These are phyloP conservation scores for Ziziphus jujuba DNA, from an alignment of 306 rosid species.

Conservation along the genomic window DNA sequence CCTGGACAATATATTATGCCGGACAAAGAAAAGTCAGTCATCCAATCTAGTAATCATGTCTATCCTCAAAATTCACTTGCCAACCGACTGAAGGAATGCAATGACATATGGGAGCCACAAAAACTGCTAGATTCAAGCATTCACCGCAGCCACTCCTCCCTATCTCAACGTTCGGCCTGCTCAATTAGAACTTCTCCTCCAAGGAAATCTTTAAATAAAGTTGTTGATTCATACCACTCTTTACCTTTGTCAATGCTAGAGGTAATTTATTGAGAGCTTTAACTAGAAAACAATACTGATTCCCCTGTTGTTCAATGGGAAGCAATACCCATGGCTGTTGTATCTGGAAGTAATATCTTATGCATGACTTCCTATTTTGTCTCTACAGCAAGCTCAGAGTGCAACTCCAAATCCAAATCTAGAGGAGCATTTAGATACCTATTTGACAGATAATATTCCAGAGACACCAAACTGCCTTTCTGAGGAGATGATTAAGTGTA, in stretches of 20 bases:
- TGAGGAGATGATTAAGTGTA: conserved; percentile 84
- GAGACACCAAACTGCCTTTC: conserved; percentile 83
- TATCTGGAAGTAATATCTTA: conserved; percentile 26
- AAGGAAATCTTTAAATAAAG: conserved; percentile 45
- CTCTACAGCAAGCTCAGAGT: conserved; percentile 58
- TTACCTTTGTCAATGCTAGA: conserved; percentile 88
- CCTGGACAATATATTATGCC: conserved; percentile 29
- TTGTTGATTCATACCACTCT: conserved; percentile 71
- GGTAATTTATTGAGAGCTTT: conserved; percentile 41
- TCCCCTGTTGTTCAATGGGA: background rate
- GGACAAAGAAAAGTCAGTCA: conserved; percentile 40
- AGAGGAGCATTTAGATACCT: conserved; percentile 52
- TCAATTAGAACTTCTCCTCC: conserved; percentile 49
- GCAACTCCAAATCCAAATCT: conserved; percentile 49
- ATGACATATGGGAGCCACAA: conserved; percentile 38
- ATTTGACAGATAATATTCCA: conserved; percentile 40
- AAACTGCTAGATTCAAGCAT: conserved; percentile 60
- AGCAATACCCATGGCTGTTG: conserved; percentile 2
- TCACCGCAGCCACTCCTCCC: conserved; percentile 67
- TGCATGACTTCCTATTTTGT: conserved; percentile 20
- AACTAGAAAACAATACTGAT: background rate
- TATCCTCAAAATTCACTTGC: conserved; percentile 42
- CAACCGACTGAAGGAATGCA: conserved; percentile 39
- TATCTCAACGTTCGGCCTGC: conserved; percentile 66
- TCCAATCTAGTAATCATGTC: conserved; percentile 25